Base-by-base conservation (phyloP, 768 basidiomycete species). In the Baorangia bicolor region DNA sequence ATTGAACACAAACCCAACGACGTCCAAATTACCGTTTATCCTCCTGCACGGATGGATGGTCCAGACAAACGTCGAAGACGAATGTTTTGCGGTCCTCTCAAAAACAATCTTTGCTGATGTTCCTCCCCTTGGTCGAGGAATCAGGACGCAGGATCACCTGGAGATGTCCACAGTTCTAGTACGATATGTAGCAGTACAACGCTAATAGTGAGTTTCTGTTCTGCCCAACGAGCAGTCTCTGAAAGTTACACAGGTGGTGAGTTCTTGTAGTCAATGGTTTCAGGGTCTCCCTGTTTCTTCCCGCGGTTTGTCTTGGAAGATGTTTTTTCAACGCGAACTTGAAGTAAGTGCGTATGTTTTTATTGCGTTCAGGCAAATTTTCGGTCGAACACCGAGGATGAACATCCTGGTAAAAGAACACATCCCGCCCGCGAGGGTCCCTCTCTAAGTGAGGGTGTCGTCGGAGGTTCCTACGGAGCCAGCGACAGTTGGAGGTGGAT, bases 61-160 rank as follows among this genome's bases (percentile, higher is more conserved):
- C 89, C 89, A 92, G 89, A 92, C 90, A 91, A 87, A 78, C 81
- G 89, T 89, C 86, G 87, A 70, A 90, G 88, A 92, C 50, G 47
- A 71, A 69, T 5, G 14, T 25, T 12, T 8, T 76, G n/a, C 12
- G 53, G 71, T 48, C 64, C 68, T 77, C 87, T 88, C 88, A 81
- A 91, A 92, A 92, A 92, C 90, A 91, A 81, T 92, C 88, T 86
- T 81, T 84, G 90, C 90, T 84, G 90, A 81, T 77, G 89, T 81
- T 85, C 77, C 81, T 92, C 90, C 90, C 90, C 68, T 72, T 81
- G 90, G 90, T 92, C 73, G 90, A 92, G 90, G 82, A 80, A 87
- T 74, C 23, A 90, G 86, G 90, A 92, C 77, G 90, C 90, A 80
- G 85, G 90, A 92, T 87, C 86, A 92, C 90, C 90, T 92, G 87